Base-by-base conservation (phyloP, 768 basidiomycete species). In the Boletellus emodensis region DNA sequence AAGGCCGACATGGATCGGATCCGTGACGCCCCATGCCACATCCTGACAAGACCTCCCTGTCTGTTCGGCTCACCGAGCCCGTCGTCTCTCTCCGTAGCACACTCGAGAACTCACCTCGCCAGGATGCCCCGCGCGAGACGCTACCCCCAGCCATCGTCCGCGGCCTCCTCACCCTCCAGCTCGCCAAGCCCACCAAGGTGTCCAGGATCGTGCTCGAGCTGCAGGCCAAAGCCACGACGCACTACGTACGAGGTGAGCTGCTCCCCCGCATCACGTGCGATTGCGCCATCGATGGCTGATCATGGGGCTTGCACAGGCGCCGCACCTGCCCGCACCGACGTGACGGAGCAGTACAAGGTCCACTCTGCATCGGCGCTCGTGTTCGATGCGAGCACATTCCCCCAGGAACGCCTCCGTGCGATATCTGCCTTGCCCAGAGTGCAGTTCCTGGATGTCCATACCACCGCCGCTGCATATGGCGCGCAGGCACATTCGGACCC, bases 181-280 rank as follows among this genome's bases (percentile, higher is more conserved):
- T 88, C 36, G 72, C 73, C 28, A 95, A 95, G 64, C 83, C 93
- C 1, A 93, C 83, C 46, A 84, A 84, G 65, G 84, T 99, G 57
- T 84, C 87, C 30, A 87, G 84, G 60, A 94, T 99, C 50, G 85
- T 85, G 48, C 74, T 96, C 35, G 82, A 85, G 64, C 71, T 99
- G 18, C 74, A 83, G 40, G 94, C 89, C 3, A 85, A 75, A 51
- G 75, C 84, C 3, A 70, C 75, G 20, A 87, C 84, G 4, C 78
- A 82, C 34, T 96, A 92, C 86, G 84, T 87, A 2, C 93, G 96
- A 78, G 90, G 94, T 20, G n/a, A n/a, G n/a, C n/a, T 93, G 53
- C 45, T 76, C 64, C 33, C 36, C 4, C 28, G 18, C 40, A 33
- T 46, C 40, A 33, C 24, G 26, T 40, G 49, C n/a, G 6, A 6